Base-by-base conservation (phyloP, 345 rosid species). In the Salix viminalis region DNA sequence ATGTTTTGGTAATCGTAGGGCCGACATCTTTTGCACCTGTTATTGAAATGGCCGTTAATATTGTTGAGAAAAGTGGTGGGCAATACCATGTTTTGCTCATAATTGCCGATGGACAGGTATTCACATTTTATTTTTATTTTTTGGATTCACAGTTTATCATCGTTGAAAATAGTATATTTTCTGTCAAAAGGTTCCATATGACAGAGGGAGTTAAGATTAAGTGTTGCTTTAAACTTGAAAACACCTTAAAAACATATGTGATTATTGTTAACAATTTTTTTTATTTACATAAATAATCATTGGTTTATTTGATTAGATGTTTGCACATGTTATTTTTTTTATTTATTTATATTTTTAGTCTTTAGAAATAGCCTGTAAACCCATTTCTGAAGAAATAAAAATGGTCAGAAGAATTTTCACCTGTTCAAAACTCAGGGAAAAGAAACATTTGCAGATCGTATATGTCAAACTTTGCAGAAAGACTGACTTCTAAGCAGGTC, bases 31-130 rank as follows among this genome's bases (percentile, higher is more conserved):
- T 96, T 89, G 98, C 98, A 21, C 99, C 98, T 0, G 73, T 90
- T 62, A 92, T 96, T 70, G 98, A 96, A 74, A 96, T 90, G 98
- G 97, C 95, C 54, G 91, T 91, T 89, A 88, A 95, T 26, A 91
- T 92, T 65, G 98, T 96, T 77, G 97, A 92, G 86, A 86, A 86
- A 85, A 93, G 95, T 77, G 91, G 92, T 65, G 97, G 97, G 32
- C 99, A 96, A 73, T 96, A 93, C 86, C 99, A 96, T 67, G 99
- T 96, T 36, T 77, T 96, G 81, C 72, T 96, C 83, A 96, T 96
- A 78, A 91, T 96, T 74, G 99, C 99, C 12, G 99, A 96, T 80
- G 99, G 99, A 10, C 99, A 94, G 99, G 99, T 96, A 87, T 70
- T 61, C 42, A 10, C 13, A 10, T 41, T 41, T 41, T 41, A 9